A percentile compares a stretch with the other conserved stretches of the same genome.
These are phyloP conservation scores for Trypanosoma theileri DNA, from an alignment of 208 protist genomes.

Conservation along the genomic window DNA sequence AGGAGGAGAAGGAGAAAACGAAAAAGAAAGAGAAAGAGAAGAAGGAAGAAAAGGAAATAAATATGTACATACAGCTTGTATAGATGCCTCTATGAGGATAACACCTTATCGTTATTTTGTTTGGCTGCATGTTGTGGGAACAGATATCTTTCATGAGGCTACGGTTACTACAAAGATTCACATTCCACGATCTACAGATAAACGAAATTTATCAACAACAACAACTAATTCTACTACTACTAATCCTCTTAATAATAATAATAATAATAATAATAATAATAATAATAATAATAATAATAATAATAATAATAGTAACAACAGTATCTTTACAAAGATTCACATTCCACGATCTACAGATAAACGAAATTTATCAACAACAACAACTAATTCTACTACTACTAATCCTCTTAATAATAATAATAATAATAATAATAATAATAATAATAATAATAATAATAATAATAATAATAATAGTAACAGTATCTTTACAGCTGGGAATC, in stretches of 20 bases:
- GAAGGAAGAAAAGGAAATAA: background rate
- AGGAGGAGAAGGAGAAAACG: background rate
- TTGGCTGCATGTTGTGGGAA: slow-evolving; percentile 24
- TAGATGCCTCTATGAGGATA: background rate
- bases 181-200: background rate
- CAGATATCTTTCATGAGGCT: slow-evolving; percentile 17
- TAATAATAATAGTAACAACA: too few relatives aligned
- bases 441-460: slow-evolving; percentile 6
- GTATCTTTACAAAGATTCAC: background rate
- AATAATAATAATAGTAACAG: too few relatives aligned
- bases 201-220: too few relatives aligned
- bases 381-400: background rate
- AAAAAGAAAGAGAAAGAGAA: background rate
- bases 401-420: background rate
- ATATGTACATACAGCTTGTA: background rate
- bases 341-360: background rate
- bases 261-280: slow-evolving; percentile 8
- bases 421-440: slow-evolving; percentile 7
- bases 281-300: slow-evolving; percentile 5
- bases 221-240: background rate
- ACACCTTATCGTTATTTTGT: slow-evolving; percentile 24
- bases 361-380: background rate
- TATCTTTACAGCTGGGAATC: background rate
- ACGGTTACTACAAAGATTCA: slow-evolving; percentile 12
- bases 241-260: background rate